Evolutionary conservation across 2,329 filamentous ascomycete species (phyloP).

Genomic region (Fusarium bulbicola): DNA sequence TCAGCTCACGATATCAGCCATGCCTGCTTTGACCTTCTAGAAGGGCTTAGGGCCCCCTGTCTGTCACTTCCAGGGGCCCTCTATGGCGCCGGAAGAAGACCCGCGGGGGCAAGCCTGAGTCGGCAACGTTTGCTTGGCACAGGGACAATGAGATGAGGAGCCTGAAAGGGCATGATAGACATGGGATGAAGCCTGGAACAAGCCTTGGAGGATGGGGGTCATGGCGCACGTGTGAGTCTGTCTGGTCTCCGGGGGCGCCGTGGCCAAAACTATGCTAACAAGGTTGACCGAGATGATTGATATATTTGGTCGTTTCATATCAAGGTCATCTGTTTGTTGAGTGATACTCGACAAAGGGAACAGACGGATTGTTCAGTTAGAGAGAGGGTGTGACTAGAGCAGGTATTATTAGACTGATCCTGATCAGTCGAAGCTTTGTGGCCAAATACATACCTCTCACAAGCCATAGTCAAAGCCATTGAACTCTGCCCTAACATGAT

Average conservation of each 20-base stretch:
- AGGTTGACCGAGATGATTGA: slow-evolving; percentile 14
- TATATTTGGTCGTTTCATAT: slow-evolving; percentile 13
- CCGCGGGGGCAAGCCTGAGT: slow-evolving; percentile 34
- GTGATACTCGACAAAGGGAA: neutral
- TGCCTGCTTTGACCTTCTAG: slow-evolving; percentile 40
- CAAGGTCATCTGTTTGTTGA: neutral
- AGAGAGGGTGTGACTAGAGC: neutral
- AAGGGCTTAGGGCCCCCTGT: slow-evolving; percentile 28
- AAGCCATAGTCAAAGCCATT: neutral
- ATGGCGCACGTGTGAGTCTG: slow-evolving; percentile 36
- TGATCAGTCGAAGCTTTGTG: neutral
- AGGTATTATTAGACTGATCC: neutral
- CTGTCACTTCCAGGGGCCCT: slow-evolving; percentile 31
- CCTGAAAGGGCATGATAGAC: slow-evolving; percentile 2
- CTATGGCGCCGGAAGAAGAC: slow-evolving; percentile 34
- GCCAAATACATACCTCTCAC: neutral
- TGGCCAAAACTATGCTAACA: slow-evolving; percentile 12
- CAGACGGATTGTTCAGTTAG: neutral
- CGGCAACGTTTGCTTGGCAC: slow-evolving; percentile 25
- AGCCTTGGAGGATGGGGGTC: slow-evolving; percentile 7
- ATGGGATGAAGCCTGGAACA: slow-evolving; percentile 21
- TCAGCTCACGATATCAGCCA: slow-evolving; percentile 8
- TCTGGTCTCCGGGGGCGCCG: slow-evolving; percentile 17
- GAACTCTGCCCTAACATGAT: neutral
- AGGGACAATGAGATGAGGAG: slow-evolving; percentile 1